Evolutionary conservation across 2,329 filamentous ascomycete species (phyloP).

Genomic region (Pseudocercospora ulei): DNA sequence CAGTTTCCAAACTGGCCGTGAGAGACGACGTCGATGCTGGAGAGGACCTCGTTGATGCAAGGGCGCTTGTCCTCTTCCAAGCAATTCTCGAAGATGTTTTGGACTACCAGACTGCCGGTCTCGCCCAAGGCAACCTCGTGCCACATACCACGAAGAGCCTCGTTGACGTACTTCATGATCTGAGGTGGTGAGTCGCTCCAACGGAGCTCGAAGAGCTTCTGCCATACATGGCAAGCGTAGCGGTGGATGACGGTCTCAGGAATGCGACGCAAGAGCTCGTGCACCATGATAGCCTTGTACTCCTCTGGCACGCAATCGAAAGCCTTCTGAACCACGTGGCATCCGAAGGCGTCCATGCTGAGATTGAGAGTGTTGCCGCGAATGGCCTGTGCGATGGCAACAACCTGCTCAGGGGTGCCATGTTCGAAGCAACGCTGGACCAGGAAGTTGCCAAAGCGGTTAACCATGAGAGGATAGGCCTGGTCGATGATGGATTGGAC

Average conservation of each 20-base stretch:
- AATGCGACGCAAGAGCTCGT: constrained; percentile 86
- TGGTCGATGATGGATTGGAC: constrained; percentile 92
- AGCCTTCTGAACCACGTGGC: constrained; percentile 95
- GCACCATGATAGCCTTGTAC: constrained; percentile 98
- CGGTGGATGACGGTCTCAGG: constrained; percentile 97
- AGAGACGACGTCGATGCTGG: constrained; percentile 89
- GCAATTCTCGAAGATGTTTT: constrained; percentile 99
- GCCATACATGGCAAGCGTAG: constrained; percentile 98
- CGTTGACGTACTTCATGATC: constrained; percentile 98
- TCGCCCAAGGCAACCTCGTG: constrained; percentile 95
- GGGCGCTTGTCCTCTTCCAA: constrained; percentile 98
- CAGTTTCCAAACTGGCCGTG: constrained; percentile 98
- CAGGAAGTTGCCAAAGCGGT: constrained; percentile 96
- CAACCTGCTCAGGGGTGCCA: constrained; percentile 84
- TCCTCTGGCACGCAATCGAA: constrained; percentile 96
- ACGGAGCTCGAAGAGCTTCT: constrained; percentile 95
- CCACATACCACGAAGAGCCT: constrained; percentile 93
- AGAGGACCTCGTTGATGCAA: constrained; percentile 91
- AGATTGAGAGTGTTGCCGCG: constrained; percentile 86
- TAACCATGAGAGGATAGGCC: constrained; percentile 93
- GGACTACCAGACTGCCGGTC: constrained; percentile 93
- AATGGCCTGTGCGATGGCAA: constrained; percentile 89
- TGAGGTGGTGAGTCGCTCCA: constrained; percentile 92
- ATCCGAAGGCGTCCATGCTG: constrained; percentile 98
- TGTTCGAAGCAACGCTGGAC: constrained; percentile 99